A percentile compares a stretch with the other conserved stretches of the same genome.
phyloP scores from a whole-genome alignment of 208 protist genomes.

The Pavlovales sp. region DNA sequence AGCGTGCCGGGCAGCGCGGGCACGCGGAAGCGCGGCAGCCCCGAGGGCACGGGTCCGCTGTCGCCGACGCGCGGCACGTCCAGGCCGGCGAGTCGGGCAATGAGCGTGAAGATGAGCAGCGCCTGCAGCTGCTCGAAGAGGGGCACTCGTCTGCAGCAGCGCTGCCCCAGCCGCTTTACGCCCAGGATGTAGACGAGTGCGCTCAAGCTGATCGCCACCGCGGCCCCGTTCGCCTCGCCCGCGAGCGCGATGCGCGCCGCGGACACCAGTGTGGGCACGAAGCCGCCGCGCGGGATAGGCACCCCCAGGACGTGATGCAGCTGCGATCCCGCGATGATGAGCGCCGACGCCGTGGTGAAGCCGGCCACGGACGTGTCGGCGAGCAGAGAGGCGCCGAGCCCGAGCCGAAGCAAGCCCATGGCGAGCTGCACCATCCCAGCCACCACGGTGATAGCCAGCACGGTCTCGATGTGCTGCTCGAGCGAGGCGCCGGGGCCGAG shows the following conservation, averaged over 20 bases:
- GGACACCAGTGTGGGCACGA: neutral
- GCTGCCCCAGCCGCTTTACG: neutral
- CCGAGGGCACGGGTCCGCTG: neutral
- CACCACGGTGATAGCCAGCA: conserved; percentile 1
- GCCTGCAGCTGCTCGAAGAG: conserved; percentile 4
- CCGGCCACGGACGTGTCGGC: conserved; percentile 16
- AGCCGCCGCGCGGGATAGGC: neutral
- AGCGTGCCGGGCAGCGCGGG: neutral
- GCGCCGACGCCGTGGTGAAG: conserved; percentile 54
- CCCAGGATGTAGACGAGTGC: neutral
- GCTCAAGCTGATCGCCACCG: neutral
- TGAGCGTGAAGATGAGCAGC: neutral
- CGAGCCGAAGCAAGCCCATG: conserved; percentile 37
- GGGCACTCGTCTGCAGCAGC: neutral
- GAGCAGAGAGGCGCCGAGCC: conserved; percentile 26
- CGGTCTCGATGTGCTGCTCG: conserved; percentile 19
- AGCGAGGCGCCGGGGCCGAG: neutral
- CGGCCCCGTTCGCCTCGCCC: neutral
- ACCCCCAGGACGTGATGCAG: conserved; percentile 38
- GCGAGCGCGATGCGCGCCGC: neutral
- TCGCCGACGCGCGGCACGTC: neutral
- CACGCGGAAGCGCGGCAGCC: neutral
- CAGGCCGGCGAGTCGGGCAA: neutral
- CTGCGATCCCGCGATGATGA: conserved; percentile 46
- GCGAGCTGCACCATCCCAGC: conserved; percentile 29